phyloP scores from a whole-genome alignment of 179 eudicot species.

The Sideroxylon spinosum region DNA sequence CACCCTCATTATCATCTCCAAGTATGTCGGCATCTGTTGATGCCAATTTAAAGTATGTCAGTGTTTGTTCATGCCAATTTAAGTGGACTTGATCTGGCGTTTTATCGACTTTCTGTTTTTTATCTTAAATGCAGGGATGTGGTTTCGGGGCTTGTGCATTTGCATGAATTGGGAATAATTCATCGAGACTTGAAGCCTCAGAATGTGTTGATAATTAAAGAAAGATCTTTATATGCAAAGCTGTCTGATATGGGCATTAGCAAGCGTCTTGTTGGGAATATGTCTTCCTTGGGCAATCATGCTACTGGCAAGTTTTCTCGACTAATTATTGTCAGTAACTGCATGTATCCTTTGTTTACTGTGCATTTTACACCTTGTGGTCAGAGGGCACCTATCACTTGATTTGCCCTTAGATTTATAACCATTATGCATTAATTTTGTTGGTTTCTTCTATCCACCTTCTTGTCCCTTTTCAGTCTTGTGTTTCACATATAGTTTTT shows the following conservation, averaged over 20 bases:
- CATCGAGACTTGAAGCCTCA: slow-evolving; percentile 95
- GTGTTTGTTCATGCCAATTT: neutral
- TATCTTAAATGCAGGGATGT: slow-evolving; percentile 54
- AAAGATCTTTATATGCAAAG: slow-evolving; percentile 58
- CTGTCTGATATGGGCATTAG: slow-evolving; percentile 98
- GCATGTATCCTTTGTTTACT: neutral
- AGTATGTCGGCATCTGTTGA: neutral
- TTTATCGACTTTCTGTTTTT: neutral
- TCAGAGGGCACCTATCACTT: neutral
- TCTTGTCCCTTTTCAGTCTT: neutral
- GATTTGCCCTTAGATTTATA: neutral
- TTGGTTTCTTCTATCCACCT: neutral
- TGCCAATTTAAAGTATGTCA: neutral
- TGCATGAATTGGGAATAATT: slow-evolving; percentile 86
- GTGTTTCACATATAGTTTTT: neutral
- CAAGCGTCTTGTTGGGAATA: slow-evolving; percentile 74
- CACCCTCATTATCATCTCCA: neutral
- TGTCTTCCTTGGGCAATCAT: slow-evolving; percentile 77
- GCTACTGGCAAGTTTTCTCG: slow-evolving; percentile 62
- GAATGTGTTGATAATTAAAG: slow-evolving; percentile 69
- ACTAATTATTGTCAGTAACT: neutral
- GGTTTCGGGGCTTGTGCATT: slow-evolving; percentile 77
- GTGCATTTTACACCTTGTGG: neutral
- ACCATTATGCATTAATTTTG: neutral
- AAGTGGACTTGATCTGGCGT: neutral